Evolutionary conservation across 768 basidiomycete species (phyloP).

Genomic region (Tephrocybe sp.): DNA sequence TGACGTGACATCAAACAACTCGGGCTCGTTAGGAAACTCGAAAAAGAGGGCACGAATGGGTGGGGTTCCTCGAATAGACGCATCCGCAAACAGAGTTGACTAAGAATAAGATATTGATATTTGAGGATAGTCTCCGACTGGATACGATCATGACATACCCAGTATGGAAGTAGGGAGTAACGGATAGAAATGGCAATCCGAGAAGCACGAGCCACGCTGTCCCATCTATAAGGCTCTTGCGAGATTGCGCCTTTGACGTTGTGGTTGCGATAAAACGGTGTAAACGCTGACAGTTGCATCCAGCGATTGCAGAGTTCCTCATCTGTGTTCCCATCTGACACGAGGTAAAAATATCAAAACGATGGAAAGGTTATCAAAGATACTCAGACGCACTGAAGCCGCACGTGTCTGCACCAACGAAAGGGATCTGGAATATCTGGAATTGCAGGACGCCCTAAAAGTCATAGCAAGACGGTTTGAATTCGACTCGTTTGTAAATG

Average conservation of each 20-base stretch:
- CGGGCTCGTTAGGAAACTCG: slow-evolving; percentile 73
- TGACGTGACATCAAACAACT: slow-evolving; percentile 57
- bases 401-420: slow-evolving; percentile 81
- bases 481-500: neutral
- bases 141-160: slow-evolving; percentile 49
- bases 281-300: slow-evolving; percentile 86
- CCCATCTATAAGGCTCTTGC: slow-evolving; percentile 86
- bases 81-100: slow-evolving; percentile 75
- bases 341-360: slow-evolving; percentile 1
- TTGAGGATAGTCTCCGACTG: neutral
- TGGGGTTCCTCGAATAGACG: slow-evolving; percentile 64
- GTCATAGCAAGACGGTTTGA: too few relatives aligned
- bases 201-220: slow-evolving; percentile 73
- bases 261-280: slow-evolving; percentile 83
- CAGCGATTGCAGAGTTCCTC: slow-evolving; percentile 84
- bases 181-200: slow-evolving; percentile 69
- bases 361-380: slow-evolving; percentile 5
- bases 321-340: slow-evolving; percentile 58
- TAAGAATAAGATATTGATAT: slow-evolving; percentile 22
- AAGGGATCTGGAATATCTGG: slow-evolving; percentile 81
- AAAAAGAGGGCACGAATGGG: slow-evolving; percentile 76
- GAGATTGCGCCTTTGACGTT: slow-evolving; percentile 62
- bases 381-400: slow-evolving; percentile 48
- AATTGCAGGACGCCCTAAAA: slow-evolving; percentile 72
- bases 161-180: slow-evolving; percentile 76